Evolutionary conservation across 108 stramenopile genomes (phyloP).

Genomic region (Nitzschia inconspicua): DNA sequence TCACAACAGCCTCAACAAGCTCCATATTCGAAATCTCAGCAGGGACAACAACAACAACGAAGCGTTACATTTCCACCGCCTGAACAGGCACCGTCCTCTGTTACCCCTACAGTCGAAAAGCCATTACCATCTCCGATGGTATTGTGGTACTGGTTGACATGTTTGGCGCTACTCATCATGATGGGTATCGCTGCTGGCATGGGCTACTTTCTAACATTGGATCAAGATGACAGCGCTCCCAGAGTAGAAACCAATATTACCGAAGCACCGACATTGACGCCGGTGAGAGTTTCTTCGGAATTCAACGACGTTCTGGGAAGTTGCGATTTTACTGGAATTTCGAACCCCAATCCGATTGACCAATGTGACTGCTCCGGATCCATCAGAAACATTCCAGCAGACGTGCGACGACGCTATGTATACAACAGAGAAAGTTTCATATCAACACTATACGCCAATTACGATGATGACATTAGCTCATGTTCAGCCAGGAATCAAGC

Average conservation of each 20-base stretch:
- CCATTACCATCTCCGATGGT: neutral
- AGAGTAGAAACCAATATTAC: neutral
- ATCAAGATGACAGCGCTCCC: conserved; percentile 4
- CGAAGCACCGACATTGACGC: conserved; percentile 22
- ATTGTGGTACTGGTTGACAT: conserved; percentile 22
- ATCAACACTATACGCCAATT: conserved; percentile 16
- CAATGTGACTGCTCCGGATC: conserved; percentile 38
- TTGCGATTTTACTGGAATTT: conserved; percentile 10
- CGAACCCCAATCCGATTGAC: conserved; percentile 25
- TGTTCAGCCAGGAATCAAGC: conserved; percentile 44
- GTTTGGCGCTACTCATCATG: neutral
- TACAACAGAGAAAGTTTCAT: conserved; percentile 22
- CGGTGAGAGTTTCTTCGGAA: conserved; percentile 3
- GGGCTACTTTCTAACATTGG: conserved; percentile 15
- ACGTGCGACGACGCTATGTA: conserved; percentile 26
- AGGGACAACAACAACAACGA: too few relatives aligned
- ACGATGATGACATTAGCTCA: conserved; percentile 14
- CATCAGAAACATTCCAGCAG: conserved; percentile 29
- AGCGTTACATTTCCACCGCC: too few relatives aligned
- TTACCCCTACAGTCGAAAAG: conserved; percentile 5
- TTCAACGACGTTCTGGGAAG: conserved; percentile 24
- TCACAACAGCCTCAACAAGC: too few relatives aligned
- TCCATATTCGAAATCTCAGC: too few relatives aligned
- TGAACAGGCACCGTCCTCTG: too few relatives aligned
- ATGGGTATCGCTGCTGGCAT: conserved; percentile 18